These are phyloP conservation scores for Blakeslea trispora DNA, from an alignment of 371 early-diverging fungal genomes.

Conservation along the genomic window DNA sequence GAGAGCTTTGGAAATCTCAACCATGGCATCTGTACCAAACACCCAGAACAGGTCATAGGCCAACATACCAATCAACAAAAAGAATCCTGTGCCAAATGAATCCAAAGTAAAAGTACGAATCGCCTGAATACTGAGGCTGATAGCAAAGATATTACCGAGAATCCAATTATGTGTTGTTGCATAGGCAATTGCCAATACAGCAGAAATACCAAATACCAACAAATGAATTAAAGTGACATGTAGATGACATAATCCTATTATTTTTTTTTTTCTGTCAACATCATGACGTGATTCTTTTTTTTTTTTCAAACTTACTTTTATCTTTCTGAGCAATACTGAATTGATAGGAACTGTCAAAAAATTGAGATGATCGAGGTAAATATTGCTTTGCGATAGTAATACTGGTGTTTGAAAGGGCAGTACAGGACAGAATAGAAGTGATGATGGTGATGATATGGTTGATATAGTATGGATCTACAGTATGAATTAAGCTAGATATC, in stretches of 20 bases:
- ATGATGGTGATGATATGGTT: slow-evolving; percentile 8
- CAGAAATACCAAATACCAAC: slow-evolving; percentile 11
- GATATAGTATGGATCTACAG: slow-evolving; percentile 13
- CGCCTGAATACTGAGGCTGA: slow-evolving; percentile 14
- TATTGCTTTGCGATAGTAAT: slow-evolving; percentile 8
- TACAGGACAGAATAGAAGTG: slow-evolving; percentile 12
- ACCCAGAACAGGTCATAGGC: slow-evolving; percentile 96
- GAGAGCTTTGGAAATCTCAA: slow-evolving; percentile 87
- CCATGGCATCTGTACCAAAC: slow-evolving; percentile 95
- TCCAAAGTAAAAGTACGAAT: slow-evolving; percentile 18
- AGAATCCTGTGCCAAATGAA: slow-evolving; percentile 83
- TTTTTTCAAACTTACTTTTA: slow-evolving; percentile 11
- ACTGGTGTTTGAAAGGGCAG: slow-evolving; percentile 19
- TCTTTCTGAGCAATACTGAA: slow-evolving; percentile 15
- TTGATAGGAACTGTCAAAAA: slow-evolving; percentile 3
- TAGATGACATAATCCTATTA: slow-evolving; percentile 21
- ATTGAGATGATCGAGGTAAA: background rate
- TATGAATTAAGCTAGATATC: background rate
- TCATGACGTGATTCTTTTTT: background rate
- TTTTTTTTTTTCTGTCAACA: background rate
- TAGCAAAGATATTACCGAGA: slow-evolving; percentile 23
- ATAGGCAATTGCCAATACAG: slow-evolving; percentile 13
- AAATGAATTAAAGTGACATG: slow-evolving; percentile 25
- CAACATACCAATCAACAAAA: slow-evolving; percentile 85
- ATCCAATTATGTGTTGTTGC: slow-evolving; percentile 21